A percentile compares a stretch with the other conserved stretches of the same genome.
Conservation (phyloP, 345 rosid genomes). For the Mallotus nudiflorus region DNA sequence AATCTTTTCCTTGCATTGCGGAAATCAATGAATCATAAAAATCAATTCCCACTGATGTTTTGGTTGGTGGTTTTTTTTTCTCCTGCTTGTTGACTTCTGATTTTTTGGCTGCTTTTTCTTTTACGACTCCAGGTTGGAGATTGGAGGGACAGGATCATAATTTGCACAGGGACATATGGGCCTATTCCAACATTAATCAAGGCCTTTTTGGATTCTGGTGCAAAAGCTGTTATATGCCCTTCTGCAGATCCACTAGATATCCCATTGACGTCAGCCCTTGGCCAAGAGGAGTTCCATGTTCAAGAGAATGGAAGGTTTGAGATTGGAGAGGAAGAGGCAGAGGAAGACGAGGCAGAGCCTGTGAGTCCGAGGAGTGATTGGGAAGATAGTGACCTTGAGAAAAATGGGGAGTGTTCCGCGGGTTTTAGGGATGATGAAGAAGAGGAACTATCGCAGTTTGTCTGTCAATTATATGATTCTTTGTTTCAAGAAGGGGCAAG, state of each 20-base stretch:
- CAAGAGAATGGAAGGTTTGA: conserved; percentile 79
- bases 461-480: conserved; percentile 63
- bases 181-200: conserved; percentile 58
- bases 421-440: conserved; percentile 80
- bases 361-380: conserved; percentile 80
- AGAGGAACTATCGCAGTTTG: conserved; percentile 68
- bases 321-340: conserved; percentile 89
- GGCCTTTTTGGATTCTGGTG: conserved; percentile 83
- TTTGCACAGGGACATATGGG: conserved; percentile 84
- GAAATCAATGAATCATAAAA: no score
- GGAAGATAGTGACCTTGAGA: conserved; percentile 89
- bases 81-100: background rate
- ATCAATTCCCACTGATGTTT: no score
- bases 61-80: no score
- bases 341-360: conserved; percentile 66
- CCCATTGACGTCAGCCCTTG: conserved; percentile 46
- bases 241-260: conserved; percentile 67
- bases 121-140: conserved; percentile 68
- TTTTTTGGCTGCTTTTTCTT: conserved; percentile 12
- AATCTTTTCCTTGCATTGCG: no score
- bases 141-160: conserved; percentile 94
- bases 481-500: conserved; percentile 68
- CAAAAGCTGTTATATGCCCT: conserved; percentile 80
- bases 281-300: conserved; percentile 46
- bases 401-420: conserved; percentile 26